Percentiles rank a stretch among this genome's conserved stretches.
These are phyloP conservation scores for Rhodotorula sp. DNA, from an alignment of 1,284 basidiomycete species.

Conservation along the genomic window DNA sequence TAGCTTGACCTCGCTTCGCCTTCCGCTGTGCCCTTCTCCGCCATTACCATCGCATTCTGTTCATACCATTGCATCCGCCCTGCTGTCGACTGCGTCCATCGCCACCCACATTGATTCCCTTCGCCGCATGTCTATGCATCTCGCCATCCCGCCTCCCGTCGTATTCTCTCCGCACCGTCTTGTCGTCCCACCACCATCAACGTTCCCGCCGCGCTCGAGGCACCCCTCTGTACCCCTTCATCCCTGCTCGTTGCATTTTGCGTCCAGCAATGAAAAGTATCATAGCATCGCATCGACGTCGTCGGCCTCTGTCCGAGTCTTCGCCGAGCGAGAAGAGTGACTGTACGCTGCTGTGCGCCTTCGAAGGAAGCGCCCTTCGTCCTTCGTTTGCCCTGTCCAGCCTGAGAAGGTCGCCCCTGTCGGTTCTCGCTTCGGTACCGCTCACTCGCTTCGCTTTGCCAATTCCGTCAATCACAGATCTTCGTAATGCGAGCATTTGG, in stretches of 20 bases:
- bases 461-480: too few species aligned
- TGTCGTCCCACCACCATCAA: background rate
- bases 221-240: background rate
- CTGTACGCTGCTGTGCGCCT: background rate
- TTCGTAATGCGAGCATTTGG: too few species aligned
- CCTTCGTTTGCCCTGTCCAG: too few species aligned
- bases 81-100: too few species aligned
- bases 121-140: background rate
- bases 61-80: background rate
- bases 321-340: background rate
- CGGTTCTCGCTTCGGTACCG: too few species aligned
- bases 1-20: slow-evolving; percentile 3
- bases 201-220: background rate
- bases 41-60: background rate
- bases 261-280: slow-evolving; percentile 2
- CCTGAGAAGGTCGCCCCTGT: too few species aligned
- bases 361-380: too few species aligned
- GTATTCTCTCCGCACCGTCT: background rate
- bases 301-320: background rate
- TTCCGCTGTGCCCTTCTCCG: too few species aligned
- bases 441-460: too few species aligned
- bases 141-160: background rate
- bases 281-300: background rate
- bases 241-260: background rate
- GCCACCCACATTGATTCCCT: background rate